Conservation (phyloP, 2,329 filamentous ascomycete species). For the Cladosporium sp. region DNA sequence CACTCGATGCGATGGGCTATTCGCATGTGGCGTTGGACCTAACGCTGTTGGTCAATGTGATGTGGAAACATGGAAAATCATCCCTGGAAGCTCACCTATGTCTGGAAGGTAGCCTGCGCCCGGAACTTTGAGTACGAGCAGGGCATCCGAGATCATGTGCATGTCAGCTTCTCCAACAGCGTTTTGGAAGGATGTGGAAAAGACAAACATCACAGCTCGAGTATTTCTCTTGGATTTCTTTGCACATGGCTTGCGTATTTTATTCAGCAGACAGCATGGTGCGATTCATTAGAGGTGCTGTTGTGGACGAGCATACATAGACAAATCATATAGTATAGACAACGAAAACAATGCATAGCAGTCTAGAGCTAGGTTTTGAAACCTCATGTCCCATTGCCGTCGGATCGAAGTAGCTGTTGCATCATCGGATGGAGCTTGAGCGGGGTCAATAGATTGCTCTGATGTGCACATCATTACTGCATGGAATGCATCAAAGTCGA, state of each 20-base stretch:
- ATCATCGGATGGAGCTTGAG: too few relatives aligned
- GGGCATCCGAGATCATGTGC: slow-evolving; percentile 60
- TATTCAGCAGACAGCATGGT: not conserved
- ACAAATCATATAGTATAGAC: too few relatives aligned
- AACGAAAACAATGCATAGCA: too few relatives aligned
- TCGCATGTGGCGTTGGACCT: not conserved
- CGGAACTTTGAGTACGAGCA: slow-evolving; percentile 64
- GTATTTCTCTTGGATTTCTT: slow-evolving; percentile 21
- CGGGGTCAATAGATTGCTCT: too few relatives aligned
- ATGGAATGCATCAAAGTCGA: too few relatives aligned
- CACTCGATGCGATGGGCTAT: not conserved
- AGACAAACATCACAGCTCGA: slow-evolving; percentile 30
- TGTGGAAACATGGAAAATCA: too few relatives aligned
- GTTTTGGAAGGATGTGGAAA: not conserved
- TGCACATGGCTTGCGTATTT: slow-evolving; percentile 4
- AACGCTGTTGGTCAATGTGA: not conserved
- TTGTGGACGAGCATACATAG: too few relatives aligned
- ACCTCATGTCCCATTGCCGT: too few relatives aligned
- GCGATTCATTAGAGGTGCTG: not conserved
- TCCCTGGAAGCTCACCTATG: slow-evolving; percentile 40
- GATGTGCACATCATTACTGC: not conserved
- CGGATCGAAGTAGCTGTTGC: not conserved
- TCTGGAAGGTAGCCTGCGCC: slow-evolving; percentile 65
- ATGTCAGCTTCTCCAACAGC: not conserved
- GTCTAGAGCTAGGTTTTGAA: too few relatives aligned